These are phyloP conservation scores for Calonectria henricotiae DNA, from an alignment of 2,329 filamentous ascomycete genomes.

Conservation along the genomic window DNA sequence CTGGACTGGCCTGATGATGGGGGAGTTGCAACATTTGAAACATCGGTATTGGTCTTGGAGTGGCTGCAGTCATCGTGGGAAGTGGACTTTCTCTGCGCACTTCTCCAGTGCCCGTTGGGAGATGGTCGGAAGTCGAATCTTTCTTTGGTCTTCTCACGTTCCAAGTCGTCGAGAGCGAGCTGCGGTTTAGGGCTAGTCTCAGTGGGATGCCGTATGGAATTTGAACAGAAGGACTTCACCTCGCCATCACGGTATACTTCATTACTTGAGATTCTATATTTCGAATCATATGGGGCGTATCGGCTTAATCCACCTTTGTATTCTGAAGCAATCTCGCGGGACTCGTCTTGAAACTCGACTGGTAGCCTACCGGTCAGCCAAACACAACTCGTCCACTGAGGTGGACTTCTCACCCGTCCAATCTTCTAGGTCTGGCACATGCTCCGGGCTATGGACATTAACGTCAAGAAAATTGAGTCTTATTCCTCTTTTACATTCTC, in stretches of 20 bases:
- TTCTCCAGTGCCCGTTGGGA: not conserved
- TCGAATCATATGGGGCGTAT: constrained; percentile 69
- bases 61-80: constrained; percentile 29
- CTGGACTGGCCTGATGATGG: constrained; percentile 46
- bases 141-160: not conserved
- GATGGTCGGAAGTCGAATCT: not conserved
- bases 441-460: constrained; percentile 79
- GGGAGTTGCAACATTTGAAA: constrained; percentile 49
- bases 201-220: not conserved
- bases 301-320: constrained; percentile 85
- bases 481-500: constrained; percentile 88
- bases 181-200: not conserved
- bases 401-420: constrained; percentile 49
- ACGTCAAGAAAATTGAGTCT: constrained; percentile 94
- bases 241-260: not conserved
- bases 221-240: not conserved
- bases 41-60: constrained; percentile 41
- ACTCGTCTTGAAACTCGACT: constrained; percentile 91
- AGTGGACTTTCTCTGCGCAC: not conserved
- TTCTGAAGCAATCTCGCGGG: constrained; percentile 89
- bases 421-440: constrained; percentile 53
- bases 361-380: constrained; percentile 27
- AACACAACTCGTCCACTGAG: not conserved
- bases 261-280: not conserved
- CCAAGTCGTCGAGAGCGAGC: not conserved